Evolutionary conservation across 225 moss, liverwort and hornwort species (phyloP).

Genomic region (Antitrichia curtipendula): DNA sequence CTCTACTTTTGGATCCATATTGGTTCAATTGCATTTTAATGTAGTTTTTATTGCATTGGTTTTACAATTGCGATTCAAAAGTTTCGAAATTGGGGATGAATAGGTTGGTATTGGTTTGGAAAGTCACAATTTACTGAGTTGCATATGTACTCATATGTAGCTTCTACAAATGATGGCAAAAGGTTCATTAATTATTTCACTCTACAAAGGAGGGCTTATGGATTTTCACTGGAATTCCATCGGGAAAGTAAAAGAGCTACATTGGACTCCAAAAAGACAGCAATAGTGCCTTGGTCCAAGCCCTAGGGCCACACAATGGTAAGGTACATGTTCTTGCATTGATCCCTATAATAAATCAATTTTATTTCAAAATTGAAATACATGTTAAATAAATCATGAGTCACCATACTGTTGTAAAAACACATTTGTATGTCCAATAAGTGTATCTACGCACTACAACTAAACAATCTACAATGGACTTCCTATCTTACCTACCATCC

Average conservation of each 20-base stretch:
- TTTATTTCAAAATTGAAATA: neutral
- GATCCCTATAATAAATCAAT: too few species aligned
- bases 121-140: too few species aligned
- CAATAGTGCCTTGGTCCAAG: fast-evolving
- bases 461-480: too few species aligned
- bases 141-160: neutral
- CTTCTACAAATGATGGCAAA: neutral
- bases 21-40: neutral
- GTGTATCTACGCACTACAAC: too few species aligned
- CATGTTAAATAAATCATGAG: too few species aligned
- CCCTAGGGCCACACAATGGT: fast-evolving
- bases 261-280: neutral
- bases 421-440: too few species aligned
- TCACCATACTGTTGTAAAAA: too few species aligned
- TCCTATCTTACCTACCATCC: too few species aligned
- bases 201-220: fast-evolving
- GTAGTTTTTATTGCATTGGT: neutral
- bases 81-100: neutral
- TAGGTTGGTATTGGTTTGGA: fast-evolving
- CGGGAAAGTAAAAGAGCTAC: neutral
- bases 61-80: neutral
- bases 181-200: neutral
- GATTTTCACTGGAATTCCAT: neutral
- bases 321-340: neutral
- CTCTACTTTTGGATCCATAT: neutral